Evolutionary conservation across 441 rosid species (phyloP), one percentile per base, ranked within the genome.

Genomic region (Theobroma grandiflorum): DNA sequence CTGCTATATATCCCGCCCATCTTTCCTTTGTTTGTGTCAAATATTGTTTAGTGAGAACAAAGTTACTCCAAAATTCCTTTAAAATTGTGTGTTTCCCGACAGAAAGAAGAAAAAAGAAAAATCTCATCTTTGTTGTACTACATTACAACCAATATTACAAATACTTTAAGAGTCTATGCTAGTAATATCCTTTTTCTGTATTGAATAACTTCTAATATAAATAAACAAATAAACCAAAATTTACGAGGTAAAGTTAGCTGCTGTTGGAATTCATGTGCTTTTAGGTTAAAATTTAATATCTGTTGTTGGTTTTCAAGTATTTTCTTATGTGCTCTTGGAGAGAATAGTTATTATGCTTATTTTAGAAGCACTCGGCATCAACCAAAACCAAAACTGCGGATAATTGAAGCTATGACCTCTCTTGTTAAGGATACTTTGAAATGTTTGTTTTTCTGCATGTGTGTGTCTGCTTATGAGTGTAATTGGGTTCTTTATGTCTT

Each of bases 41-140:
- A 74, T 74, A 52, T 42, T 61, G 59, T 31, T 49, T 68, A 43
- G 40, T 18, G 35, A 47, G 69, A 15, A 14, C 31, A 31, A 69
- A 47, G 35, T 33, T 59, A 71, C 64, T 78, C 31, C 47, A 20
- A 33, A 69, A 58, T 31, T 40, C 47, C 18, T 78, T 78, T 37
- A 22, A 37, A 26, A 18, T 20, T 35, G 38, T 76, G 62, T 50
- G 52, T 20, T 35, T 50, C 55, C 55, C 8, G 8, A 8, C 10
- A 18, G 52, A 75, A 22, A 20, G 7, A 61, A 14, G 12, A 58
- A 58, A 61, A 61, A 14, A 4, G 0, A 61, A 61, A 61, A 61
- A 31, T 3, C 4, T 3, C 38, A 14, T 31, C 22, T 26, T 31
- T 49, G 58, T 49, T 26, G 58, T 70, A 70, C 42, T 70, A 3